Conservation (phyloP, 805 yeast genomes). For the Candida koratica region DNA sequence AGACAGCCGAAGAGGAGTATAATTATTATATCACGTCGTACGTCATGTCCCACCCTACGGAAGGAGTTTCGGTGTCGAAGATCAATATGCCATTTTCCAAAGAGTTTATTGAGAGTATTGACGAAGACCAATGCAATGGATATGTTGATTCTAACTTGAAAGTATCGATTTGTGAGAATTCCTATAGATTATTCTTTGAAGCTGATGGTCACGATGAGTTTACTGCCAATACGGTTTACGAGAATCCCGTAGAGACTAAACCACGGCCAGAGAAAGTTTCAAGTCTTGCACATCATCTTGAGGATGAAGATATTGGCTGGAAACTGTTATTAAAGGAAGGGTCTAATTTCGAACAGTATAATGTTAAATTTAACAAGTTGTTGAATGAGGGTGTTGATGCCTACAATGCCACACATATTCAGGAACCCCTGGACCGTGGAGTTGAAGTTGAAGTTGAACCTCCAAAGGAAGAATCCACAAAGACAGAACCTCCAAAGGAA, state of each 20-base stretch:
- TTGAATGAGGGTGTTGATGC: constrained; percentile 39
- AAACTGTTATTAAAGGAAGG: constrained; percentile 41
- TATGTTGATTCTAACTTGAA: constrained; percentile 64
- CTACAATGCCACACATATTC: constrained; percentile 16
- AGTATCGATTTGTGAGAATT: constrained; percentile 73
- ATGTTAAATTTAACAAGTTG: constrained; percentile 30
- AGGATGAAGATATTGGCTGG: constrained; percentile 56
- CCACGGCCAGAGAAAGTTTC: constrained; percentile 27
- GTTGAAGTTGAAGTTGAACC: constrained; percentile 11
- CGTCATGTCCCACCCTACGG: constrained; percentile 94
- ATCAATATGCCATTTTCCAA: constrained; percentile 77
- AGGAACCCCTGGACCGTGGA: too few relatives aligned
- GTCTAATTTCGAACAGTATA: constrained; percentile 19
- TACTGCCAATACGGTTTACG: constrained; percentile 54
- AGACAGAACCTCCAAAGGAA: constrained; percentile 12
- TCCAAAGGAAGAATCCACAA: constrained; percentile 12
- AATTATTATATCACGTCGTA: constrained; percentile 91
- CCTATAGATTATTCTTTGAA: constrained; percentile 79
- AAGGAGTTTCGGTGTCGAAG: constrained; percentile 79
- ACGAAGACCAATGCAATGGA: constrained; percentile 58
- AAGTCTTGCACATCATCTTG: constrained; percentile 36
- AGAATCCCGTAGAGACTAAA: constrained; percentile 28
- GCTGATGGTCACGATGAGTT: constrained; percentile 75
- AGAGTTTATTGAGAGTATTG: constrained; percentile 50
- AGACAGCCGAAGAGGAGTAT: constrained; percentile 78